Evolutionary conservation across 208 protist genomes (phyloP).

Genomic region (Leishmania mexicana): DNA sequence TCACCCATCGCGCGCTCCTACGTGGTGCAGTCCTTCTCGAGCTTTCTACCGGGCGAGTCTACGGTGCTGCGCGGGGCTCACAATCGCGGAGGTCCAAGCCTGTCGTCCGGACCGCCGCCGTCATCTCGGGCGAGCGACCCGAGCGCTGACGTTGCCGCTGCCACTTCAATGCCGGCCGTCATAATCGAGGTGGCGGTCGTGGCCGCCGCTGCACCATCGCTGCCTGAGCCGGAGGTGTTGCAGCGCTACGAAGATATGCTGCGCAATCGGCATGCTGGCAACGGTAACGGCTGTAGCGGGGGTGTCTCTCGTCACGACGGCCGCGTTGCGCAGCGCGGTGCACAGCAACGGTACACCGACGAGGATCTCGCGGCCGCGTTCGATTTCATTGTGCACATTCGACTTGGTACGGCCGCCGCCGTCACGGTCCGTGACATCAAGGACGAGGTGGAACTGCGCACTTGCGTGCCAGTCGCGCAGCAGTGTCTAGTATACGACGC

Average conservation of each 20-base stretch:
- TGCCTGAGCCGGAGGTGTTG: conserved; percentile 9
- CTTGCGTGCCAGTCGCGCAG: conserved; percentile 35
- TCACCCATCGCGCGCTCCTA: conserved; percentile 21
- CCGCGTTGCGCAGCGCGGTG: not conserved
- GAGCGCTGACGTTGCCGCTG: too few species aligned
- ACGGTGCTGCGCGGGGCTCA: conserved; percentile 8
- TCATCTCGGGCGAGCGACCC: not conserved
- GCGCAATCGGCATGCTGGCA: not conserved
- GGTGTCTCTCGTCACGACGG: not conserved
- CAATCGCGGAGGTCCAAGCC: not conserved
- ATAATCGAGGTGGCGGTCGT: conserved; percentile 20
- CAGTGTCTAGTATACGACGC: conserved; percentile 37
- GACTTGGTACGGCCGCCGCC: not conserved
- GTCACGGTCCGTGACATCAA: conserved; percentile 53
- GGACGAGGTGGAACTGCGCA: conserved; percentile 41
- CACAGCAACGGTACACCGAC: not conserved
- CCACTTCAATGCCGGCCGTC: not conserved
- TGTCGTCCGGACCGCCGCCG: not conserved
- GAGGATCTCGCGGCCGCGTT: conserved; percentile 9
- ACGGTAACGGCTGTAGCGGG: not conserved
- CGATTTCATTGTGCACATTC: conserved; percentile 19
- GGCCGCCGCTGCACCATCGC: not conserved
- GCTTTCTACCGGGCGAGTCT: conserved; percentile 8
- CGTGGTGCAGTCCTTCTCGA: conserved; percentile 18
- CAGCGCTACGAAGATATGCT: conserved; percentile 26